A percentile compares a stretch with the other conserved stretches of the same genome.
Evolutionary conservation across 805 yeast species (phyloP).

Genomic region (Candida andamanensis): DNA sequence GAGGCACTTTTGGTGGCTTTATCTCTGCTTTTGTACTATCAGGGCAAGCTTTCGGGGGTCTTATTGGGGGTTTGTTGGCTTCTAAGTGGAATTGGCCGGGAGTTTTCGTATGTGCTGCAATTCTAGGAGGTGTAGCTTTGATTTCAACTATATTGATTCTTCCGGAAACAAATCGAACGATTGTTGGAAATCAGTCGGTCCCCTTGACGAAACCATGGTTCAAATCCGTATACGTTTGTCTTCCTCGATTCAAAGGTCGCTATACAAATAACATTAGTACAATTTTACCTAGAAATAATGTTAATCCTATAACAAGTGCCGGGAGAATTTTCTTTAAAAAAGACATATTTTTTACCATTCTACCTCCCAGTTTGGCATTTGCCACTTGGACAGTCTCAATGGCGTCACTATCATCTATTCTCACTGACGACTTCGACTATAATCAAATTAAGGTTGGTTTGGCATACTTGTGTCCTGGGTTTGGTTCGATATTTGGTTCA

Average conservation of each 20-base stretch:
- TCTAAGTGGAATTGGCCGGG: constrained; percentile 55
- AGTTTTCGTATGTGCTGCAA: constrained; percentile 65
- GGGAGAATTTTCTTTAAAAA: constrained; percentile 35
- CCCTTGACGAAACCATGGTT: constrained; percentile 39
- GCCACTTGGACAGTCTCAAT: constrained; percentile 61
- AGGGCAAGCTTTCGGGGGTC: constrained; percentile 75
- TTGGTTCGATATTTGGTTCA: constrained; percentile 57
- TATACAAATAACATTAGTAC: background rate
- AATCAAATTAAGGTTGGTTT: constrained; percentile 54
- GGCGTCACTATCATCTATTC: constrained; percentile 54
- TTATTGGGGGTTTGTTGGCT: constrained; percentile 47
- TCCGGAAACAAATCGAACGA: constrained; percentile 68
- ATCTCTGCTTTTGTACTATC: constrained; percentile 55
- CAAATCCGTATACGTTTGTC: constrained; percentile 3
- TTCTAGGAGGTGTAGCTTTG: constrained; percentile 47
- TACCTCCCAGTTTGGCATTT: constrained; percentile 56
- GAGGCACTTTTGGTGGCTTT: constrained; percentile 65
- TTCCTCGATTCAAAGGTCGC: background rate
- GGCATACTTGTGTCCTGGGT: constrained; percentile 67
- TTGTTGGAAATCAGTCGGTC: constrained; percentile 70
- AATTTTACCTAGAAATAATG: constrained; percentile 9
- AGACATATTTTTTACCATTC: constrained; percentile 43
- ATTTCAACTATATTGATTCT: constrained; percentile 26
- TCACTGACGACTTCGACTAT: constrained; percentile 45
- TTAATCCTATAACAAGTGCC: constrained; percentile 22